Base-by-base conservation (phyloP, 2,329 filamentous ascomycete genomes). In the Verticillium longisporum region DNA sequence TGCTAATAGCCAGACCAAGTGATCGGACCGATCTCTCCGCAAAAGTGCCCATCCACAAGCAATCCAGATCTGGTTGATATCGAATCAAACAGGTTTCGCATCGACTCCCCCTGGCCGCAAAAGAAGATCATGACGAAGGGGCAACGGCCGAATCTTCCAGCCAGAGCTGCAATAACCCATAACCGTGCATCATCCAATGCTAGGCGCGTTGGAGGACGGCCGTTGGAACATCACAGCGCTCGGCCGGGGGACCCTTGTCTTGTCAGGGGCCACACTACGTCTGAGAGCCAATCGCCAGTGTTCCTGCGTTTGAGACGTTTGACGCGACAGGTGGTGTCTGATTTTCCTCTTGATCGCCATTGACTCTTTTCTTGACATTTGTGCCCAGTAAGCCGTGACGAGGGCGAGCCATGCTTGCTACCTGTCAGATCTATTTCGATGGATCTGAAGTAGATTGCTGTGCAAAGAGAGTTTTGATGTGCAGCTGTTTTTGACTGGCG, bases 321-420 rank as follows among this genome's bases (percentile, higher is more conserved):
- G 57, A 59, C 60, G 63, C 59, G 63, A 63, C 63, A 54, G 55
- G 59, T 60, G 50, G 55, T 53, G 63, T 64, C 57, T 64, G 63
- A 64, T 61, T 61, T 61, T 18, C 61, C 45, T 50, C 18, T 50
- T 50, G 45, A 50, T 50, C 45, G 45, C 11, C 45, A 7, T 4
- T 9, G n/a, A 26, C 6, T 26, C 9, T 50, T 50, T 18, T 21
- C 45, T 50, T 7, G 45, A 10, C n/a, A 18, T 21, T 50, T 6
- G 45, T 26, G 26, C 26, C 26, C 26, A 26, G n/a, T 9, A n/a
- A 50, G 45, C 45, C 1, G 45, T 50, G 45, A 18, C 7, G 18
- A 50, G n/a, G 45, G 45, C 21, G 45, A 50, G 45, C 7, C 18
- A 18, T 21, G 45, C 21, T 18, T n/a, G 1, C 34, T 4, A 26